Conservation (phyloP, 2,329 filamentous ascomycete genomes). For the Aspergillus tanneri region DNA sequence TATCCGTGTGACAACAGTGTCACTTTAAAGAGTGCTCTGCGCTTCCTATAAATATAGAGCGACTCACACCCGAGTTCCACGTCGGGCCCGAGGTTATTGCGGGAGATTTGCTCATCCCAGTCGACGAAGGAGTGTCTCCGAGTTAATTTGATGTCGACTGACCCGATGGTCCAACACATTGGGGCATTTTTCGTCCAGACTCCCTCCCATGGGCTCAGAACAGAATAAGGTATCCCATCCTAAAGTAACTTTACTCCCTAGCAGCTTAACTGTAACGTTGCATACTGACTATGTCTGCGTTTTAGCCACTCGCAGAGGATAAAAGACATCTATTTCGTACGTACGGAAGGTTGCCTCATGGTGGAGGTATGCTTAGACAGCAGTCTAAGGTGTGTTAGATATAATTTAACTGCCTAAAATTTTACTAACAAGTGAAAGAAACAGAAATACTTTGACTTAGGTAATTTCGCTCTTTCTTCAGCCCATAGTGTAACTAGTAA, state of each 20-base stretch:
- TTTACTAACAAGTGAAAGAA: conserved; percentile 20
- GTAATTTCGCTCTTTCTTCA: conserved; percentile 29
- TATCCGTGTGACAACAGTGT: too few relatives aligned
- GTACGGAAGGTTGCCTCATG: conserved; percentile 20
- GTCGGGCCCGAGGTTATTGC: too few relatives aligned
- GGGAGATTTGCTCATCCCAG: too few relatives aligned
- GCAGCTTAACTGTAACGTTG: neutral
- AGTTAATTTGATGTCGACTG: too few relatives aligned
- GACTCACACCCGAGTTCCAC: too few relatives aligned
- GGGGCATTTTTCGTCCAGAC: too few relatives aligned
- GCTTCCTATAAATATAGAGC: too few relatives aligned
- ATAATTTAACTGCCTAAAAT: neutral
- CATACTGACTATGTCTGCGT: neutral
- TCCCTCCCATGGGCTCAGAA: conserved; percentile 2
- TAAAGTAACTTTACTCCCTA: neutral
- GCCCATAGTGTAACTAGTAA: conserved; percentile 23
- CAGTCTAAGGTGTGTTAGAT: conserved; percentile 18
- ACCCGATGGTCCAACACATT: too few relatives aligned
- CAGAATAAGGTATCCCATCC: conserved; percentile 1
- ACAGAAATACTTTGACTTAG: conserved; percentile 32
- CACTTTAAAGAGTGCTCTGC: too few relatives aligned
- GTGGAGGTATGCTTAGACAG: conserved; percentile 14
- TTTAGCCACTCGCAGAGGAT: conserved; percentile 14
- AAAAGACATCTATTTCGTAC: conserved; percentile 14
- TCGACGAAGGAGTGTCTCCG: too few relatives aligned